Evolutionary conservation across 2,329 filamentous ascomycete species (phyloP).

Genomic region (Cladobotryum protrusum): DNA sequence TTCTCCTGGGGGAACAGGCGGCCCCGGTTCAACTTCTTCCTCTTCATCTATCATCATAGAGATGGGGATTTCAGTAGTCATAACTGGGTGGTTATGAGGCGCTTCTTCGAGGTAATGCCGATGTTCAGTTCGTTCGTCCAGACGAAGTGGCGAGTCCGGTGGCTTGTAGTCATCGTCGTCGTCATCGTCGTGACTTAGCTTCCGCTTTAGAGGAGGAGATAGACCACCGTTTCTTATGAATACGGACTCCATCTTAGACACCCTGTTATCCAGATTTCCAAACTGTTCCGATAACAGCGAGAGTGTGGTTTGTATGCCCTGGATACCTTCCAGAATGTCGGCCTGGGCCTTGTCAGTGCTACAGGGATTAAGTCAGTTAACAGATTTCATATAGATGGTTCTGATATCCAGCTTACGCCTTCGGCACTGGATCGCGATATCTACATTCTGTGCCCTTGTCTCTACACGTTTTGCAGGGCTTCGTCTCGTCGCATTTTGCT

Average conservation of each 20-base stretch:
- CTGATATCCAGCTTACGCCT: slow-evolving; percentile 59
- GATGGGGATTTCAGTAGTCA: slow-evolving; percentile 19
- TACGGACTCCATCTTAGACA: slow-evolving; percentile 30
- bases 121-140: slow-evolving; percentile 8
- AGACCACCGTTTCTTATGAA: slow-evolving; percentile 16
- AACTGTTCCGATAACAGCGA: slow-evolving; percentile 31
- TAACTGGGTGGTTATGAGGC: slow-evolving; percentile 21
- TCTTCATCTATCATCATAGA: slow-evolving; percentile 39
- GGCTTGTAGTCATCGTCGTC: slow-evolving; percentile 28
- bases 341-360: slow-evolving; percentile 55
- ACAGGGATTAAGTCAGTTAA: slow-evolving; percentile 10
- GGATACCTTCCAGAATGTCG: slow-evolving; percentile 54
- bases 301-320: slow-evolving; percentile 34
- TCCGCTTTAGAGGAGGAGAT: slow-evolving; percentile 3
- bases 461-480: slow-evolving; percentile 78
- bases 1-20: slow-evolving; percentile 49
- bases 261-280: slow-evolving; percentile 31
- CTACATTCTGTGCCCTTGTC: slow-evolving; percentile 80
- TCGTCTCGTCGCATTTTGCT: slow-evolving; percentile 84
- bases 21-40: slow-evolving; percentile 45
- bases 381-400: not conserved
- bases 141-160: slow-evolving; percentile 16
- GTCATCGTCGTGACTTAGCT: slow-evolving; percentile 24
- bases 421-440: slow-evolving; percentile 85
- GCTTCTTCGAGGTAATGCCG: slow-evolving; percentile 17